Base-by-base conservation (phyloP, 768 basidiomycete genomes). In the Mrakia hoshinonis region DNA sequence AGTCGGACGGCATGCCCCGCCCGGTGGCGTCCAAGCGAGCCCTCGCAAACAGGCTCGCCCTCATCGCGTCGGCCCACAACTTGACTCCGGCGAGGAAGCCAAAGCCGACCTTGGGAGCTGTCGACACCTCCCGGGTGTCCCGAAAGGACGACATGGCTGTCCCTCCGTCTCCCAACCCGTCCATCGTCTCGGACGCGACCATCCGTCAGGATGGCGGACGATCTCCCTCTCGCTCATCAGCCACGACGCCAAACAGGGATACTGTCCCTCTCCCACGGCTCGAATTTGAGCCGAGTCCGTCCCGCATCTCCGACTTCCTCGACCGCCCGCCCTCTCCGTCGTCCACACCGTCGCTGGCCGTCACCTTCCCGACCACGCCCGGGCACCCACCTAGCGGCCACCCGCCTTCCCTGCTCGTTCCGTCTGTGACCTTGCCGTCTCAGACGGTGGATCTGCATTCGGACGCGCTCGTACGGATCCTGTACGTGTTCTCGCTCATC, bases 401-500 rank as follows among this genome's bases (percentile, higher is more conserved):
- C 11, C 38, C 70, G 18, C 38, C 61, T 24, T n/a, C 70, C 13
- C 29, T 54, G 22, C 34, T 34, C 34, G 24, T 67, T 13, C 66
- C 70, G 15, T 51, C 73, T 22, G 46, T 64, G 26, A 22, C 55
- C n/a, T 39, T 31, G 24, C 68, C 22, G 1, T 38, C 39, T 48
- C 54, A 15, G 31, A 70, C 36, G 46, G 11, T 47, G 3, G 72
- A 68, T 18, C 72, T 68, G 3, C 75, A 75, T 62, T 70, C 70
- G 15, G 71, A 74, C 47, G 68, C 65, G 63, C 72, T 75, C 24
- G 72, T 73, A 18, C 74, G 76, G 10, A 74, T 76, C 43, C 74
- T 76, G 24, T 76, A 75, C 71, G 46, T 76, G 39, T 73, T 70
- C 62, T 61, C 74, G 4, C 70, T 74, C 31, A 60, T 74, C n/a